Conservation (phyloP, 2,329 filamentous ascomycete genomes). For the Phymatotrichopsis omnivora region DNA sequence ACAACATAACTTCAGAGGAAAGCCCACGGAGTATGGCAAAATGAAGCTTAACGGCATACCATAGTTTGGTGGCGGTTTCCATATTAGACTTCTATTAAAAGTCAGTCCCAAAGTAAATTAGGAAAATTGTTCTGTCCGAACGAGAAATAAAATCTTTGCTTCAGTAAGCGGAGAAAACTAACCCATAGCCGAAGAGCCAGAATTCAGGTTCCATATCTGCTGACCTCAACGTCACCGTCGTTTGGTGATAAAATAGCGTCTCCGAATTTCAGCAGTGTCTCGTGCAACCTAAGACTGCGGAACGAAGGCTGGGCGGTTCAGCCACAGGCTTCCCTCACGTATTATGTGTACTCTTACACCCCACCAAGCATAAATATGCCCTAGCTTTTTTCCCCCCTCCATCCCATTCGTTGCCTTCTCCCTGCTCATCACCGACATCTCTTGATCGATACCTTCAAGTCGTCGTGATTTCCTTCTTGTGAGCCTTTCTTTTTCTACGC, state of each 20-base stretch:
- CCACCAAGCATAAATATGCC: no score
- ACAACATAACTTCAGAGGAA: slow-evolving; percentile 1
- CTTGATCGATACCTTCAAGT: no score
- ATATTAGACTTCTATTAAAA: slow-evolving; percentile 70
- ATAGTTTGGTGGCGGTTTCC: slow-evolving; percentile 94
- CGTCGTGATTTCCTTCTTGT: no score
- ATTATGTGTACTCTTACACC: no score
- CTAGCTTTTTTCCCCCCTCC: no score
- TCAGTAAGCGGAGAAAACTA: slow-evolving; percentile 33
- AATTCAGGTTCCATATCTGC: slow-evolving; percentile 48
- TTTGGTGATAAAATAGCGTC: background rate
- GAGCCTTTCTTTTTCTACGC: no score
- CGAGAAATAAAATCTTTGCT: background rate
- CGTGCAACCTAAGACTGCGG: no score
- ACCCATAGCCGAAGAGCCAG: slow-evolving; percentile 98
- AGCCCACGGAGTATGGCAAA: background rate
- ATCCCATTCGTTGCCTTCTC: no score
- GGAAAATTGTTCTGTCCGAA: background rate
- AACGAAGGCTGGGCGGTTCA: no score
- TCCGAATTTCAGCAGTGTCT: no score
- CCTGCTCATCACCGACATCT: no score
- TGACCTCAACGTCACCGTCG: background rate
- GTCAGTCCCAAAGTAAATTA: slow-evolving; percentile 14
- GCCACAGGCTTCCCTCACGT: no score
- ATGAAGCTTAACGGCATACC: slow-evolving; percentile 49